A percentile compares a stretch with the other conserved stretches of the same genome.
These are phyloP conservation scores for Eruca vesicaria DNA, from an alignment of 441 rosid genomes.

Conservation along the genomic window DNA sequence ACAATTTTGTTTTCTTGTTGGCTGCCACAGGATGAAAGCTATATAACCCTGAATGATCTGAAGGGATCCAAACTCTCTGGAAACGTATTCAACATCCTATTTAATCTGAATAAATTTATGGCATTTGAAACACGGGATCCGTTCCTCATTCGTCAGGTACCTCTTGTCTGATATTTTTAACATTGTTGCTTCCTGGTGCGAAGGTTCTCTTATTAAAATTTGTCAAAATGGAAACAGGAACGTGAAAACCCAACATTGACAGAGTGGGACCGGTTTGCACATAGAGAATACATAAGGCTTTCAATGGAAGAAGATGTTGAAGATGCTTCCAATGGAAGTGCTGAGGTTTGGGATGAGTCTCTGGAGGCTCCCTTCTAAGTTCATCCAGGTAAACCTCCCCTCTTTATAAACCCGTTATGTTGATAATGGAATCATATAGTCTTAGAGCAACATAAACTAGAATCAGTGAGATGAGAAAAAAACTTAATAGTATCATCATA, in stretches of 20 bases:
- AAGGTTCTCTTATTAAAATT: not conserved
- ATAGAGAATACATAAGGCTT: too few relatives aligned
- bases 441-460: not conserved
- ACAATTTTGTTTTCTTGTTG: not conserved
- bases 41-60: constrained; percentile 63
- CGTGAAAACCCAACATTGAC: constrained; percentile 96
- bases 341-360: constrained; percentile 98
- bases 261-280: too few relatives aligned
- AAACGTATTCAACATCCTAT: constrained; percentile 89
- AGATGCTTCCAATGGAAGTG: too few relatives aligned
- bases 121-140: constrained; percentile 98
- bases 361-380: constrained; percentile 91
- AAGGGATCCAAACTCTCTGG: constrained; percentile 90
- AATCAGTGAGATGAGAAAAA: too few relatives aligned
- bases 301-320: too few relatives aligned
- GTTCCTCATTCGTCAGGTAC: constrained; percentile 94
- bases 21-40: constrained; percentile 62
- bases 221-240: constrained; percentile 54
- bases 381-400: constrained; percentile 39
- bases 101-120: constrained; percentile 95
- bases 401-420: too few relatives aligned
- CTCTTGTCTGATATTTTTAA: not conserved
- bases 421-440: too few relatives aligned
- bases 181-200: not conserved
- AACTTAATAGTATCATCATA: too few relatives aligned